Evolutionary conservation across 352 stramenopile genomes (phyloP).

Genomic region (Globisporangium yorkense): DNA sequence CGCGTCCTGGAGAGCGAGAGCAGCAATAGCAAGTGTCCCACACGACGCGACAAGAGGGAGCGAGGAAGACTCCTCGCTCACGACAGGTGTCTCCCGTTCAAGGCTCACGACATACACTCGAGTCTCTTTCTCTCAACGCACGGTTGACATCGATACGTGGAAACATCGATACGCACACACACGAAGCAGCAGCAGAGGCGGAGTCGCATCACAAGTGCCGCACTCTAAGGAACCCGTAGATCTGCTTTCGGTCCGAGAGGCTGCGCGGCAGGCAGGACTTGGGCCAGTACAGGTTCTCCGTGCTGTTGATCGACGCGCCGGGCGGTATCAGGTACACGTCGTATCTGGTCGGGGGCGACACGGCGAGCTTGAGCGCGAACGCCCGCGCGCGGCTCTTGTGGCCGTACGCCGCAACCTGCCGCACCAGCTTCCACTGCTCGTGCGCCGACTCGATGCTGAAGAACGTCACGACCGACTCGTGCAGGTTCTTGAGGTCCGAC

Average conservation of each 20-base stretch:
- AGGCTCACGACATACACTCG: not conserved
- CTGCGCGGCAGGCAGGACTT: conserved; percentile 33
- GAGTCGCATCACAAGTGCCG: conserved; percentile 19
- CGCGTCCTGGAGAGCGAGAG: not conserved
- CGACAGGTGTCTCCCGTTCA: no score
- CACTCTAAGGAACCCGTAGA: conserved; percentile 56
- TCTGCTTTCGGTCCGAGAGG: conserved; percentile 43
- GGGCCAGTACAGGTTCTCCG: conserved; percentile 68
- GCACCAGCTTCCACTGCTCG: conserved; percentile 70
- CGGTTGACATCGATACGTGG: no score
- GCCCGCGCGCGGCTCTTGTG: conserved; percentile 53
- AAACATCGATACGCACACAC: not conserved
- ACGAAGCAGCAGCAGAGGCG: not conserved
- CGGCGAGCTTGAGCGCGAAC: conserved; percentile 36
- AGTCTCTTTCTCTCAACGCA: not conserved
- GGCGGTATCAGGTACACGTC: conserved; percentile 66
- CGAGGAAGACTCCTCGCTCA: no score
- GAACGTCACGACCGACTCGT: conserved; percentile 38
- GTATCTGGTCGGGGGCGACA: conserved; percentile 33
- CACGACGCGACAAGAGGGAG: no score
- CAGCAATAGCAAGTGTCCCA: not conserved
- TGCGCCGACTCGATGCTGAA: conserved; percentile 62
- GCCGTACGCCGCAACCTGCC: conserved; percentile 55
- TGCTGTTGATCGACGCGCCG: conserved; percentile 71
- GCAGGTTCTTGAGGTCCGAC: conserved; percentile 26